These are phyloP conservation scores for Saccharomycopsis schoenii DNA, from an alignment of 805 yeast species.

Conservation along the genomic window DNA sequence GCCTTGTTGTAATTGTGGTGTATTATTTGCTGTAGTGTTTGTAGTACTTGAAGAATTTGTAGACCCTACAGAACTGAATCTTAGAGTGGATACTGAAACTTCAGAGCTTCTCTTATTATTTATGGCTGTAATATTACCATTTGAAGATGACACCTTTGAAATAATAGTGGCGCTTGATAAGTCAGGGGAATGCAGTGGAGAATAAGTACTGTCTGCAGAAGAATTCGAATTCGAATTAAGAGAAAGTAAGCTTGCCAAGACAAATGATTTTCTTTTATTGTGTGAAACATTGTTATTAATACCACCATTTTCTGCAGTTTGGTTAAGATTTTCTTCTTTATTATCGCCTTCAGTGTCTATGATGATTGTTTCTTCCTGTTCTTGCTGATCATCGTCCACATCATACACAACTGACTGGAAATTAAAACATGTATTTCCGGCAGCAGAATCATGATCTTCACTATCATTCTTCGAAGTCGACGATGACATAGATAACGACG, in stretches of 20 bases:
- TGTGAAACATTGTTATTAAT: not conserved
- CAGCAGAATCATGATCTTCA: not conserved
- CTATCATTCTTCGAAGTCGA: not conserved
- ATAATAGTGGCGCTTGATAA: not conserved
- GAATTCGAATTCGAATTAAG: not conserved
- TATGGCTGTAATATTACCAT: not conserved
- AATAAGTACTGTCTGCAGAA: not conserved
- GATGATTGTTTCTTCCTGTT: not conserved
- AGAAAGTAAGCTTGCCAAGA: not conserved
- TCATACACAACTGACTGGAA: constrained; percentile 17
- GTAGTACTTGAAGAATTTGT: not conserved
- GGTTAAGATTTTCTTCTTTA: not conserved
- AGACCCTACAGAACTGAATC: not conserved
- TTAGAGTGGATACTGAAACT: not conserved
- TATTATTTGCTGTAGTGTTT: not conserved
- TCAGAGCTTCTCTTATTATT: not conserved
- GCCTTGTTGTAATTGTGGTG: not conserved
- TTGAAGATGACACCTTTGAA: not conserved
- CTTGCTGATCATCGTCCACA: constrained; percentile 3
- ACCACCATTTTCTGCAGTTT: not conserved
- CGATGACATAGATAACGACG: not conserved
- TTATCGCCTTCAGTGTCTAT: not conserved
- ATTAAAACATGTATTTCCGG: constrained; percentile 12
- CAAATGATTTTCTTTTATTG: not conserved
- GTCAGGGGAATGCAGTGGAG: not conserved